phyloP scores from a whole-genome alignment of 345 rosid species.

The Gossypium thurberi region DNA sequence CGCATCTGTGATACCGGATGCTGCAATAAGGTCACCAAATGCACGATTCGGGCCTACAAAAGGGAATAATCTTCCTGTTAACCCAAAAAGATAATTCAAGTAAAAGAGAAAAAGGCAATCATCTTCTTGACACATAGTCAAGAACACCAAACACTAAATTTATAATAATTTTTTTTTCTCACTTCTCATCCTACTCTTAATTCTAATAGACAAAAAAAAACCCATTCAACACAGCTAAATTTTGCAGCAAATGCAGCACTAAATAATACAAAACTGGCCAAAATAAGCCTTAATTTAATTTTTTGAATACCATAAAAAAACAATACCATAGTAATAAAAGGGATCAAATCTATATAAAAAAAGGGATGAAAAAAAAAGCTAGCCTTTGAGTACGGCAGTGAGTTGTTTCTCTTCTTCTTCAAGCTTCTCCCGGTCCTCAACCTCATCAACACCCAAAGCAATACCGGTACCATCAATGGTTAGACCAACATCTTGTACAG shows the following conservation, averaged over 20 bases:
- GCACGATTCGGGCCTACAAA: slow-evolving; percentile 78
- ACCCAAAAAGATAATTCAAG: background rate
- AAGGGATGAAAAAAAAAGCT: background rate
- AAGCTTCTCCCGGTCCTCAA: slow-evolving; percentile 35
- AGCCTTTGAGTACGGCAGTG: slow-evolving; percentile 51
- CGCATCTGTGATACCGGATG: slow-evolving; percentile 86
- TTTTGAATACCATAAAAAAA: background rate
- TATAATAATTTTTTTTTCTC: background rate
- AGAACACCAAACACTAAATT: background rate
- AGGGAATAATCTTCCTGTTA: background rate
- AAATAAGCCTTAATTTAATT: background rate
- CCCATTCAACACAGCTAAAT: background rate
- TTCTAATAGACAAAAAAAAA: background rate
- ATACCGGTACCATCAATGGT: slow-evolving; percentile 13
- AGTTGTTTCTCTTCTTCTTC: slow-evolving; percentile 60
- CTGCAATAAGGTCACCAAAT: slow-evolving; percentile 86
- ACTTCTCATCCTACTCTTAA: background rate
- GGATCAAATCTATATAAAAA: background rate
- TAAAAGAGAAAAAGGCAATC: background rate
- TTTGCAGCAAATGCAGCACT: background rate
- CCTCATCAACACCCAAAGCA: slow-evolving; percentile 5
- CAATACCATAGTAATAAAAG: background rate
- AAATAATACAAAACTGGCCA: background rate
- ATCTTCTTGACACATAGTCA: background rate
- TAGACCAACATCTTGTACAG: background rate